Conservation (phyloP, 2,329 filamentous ascomycete species). For the Calonectria pteridis region DNA sequence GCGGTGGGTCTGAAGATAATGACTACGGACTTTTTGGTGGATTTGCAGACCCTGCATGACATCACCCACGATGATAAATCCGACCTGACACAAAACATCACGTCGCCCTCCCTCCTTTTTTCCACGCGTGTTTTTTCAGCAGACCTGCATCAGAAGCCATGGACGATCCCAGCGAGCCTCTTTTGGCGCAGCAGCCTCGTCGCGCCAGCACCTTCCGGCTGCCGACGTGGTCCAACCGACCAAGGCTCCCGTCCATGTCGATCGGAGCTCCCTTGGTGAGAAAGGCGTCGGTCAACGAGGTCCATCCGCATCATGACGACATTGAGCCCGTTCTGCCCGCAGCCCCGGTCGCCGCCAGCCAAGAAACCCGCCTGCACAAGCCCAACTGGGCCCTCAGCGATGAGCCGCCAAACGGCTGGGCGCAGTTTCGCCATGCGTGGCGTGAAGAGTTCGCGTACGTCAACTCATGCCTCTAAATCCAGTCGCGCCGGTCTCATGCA, state of each 20-base stretch:
- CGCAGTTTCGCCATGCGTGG: slow-evolving; percentile 6
- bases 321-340: slow-evolving; percentile 6
- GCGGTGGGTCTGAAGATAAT: slow-evolving; percentile 3
- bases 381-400: slow-evolving; percentile 3
- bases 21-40: not conserved
- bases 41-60: not conserved
- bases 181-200: not conserved
- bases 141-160: not conserved
- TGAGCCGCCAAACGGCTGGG: slow-evolving; percentile 2
- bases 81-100: not conserved
- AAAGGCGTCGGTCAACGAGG: slow-evolving; percentile 6
- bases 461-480: not conserved
- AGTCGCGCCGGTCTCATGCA: not conserved
- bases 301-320: slow-evolving; percentile 5
- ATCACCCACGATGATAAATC: not conserved
- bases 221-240: not conserved
- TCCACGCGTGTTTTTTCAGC: not conserved
- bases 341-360: slow-evolving; percentile 3
- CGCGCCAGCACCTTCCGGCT: not conserved
- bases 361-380: slow-evolving; percentile 10
- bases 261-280: not conserved
- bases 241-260: not conserved
- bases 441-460: slow-evolving; percentile 19
- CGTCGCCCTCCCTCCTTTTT: not conserved
- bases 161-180: slow-evolving; percentile 11